These are phyloP conservation scores for Basipetospora sp. DNA, from an alignment of 2,329 filamentous ascomycete species.

Conservation along the genomic window DNA sequence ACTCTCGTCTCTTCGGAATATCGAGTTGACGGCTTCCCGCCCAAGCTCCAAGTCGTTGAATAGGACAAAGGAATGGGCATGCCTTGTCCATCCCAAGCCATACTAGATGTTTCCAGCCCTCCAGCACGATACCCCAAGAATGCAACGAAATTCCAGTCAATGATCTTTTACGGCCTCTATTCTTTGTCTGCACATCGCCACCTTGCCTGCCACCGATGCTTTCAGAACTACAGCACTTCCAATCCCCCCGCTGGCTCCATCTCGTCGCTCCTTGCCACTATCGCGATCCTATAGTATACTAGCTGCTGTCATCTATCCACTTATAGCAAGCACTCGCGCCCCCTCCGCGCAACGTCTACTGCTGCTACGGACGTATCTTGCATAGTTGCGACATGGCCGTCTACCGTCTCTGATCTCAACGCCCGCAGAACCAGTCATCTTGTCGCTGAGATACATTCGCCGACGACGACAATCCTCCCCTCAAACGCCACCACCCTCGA, in stretches of 20 bases:
- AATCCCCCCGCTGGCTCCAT: background rate
- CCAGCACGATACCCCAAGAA: conserved; percentile 2
- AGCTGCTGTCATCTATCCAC: background rate
- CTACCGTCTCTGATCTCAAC: background rate
- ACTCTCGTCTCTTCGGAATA: no score
- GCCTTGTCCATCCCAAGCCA: no score
- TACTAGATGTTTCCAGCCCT: no score
- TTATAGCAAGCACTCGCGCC: background rate
- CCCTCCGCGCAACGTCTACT: background rate
- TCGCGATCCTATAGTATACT: conserved; percentile 1
- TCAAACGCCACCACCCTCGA: no score
- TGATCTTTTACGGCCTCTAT: background rate
- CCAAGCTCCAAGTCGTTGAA: no score
- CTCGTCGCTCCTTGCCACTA: background rate
- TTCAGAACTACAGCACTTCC: background rate
- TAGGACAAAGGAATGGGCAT: no score
- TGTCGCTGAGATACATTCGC: background rate
- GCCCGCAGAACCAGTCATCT: background rate
- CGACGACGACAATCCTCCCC: background rate
- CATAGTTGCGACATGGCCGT: background rate
- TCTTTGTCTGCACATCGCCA: background rate
- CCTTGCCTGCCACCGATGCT: conserved; percentile 4
- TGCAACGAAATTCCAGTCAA: conserved; percentile 3
- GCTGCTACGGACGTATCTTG: background rate
- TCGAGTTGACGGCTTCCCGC: no score